These are phyloP conservation scores for Diutina scorzettiae DNA, from an alignment of 1,139 yeast genomes.

Conservation along the genomic window DNA sequence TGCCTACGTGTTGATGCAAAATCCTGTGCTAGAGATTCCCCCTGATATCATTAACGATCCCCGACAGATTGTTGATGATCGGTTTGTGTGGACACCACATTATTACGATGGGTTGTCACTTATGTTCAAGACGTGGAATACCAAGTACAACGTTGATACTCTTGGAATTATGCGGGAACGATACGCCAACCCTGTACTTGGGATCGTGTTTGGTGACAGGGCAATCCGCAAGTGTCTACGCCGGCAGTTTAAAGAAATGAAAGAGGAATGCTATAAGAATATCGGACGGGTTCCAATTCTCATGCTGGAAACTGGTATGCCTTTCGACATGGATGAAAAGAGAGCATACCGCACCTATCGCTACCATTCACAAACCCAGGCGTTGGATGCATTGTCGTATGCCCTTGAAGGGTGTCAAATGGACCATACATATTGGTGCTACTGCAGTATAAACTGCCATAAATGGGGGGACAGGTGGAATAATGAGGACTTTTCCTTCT, in stretches of 20 bases:
- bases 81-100: constrained; percentile 73
- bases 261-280: constrained; percentile 43
- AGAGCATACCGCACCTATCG: constrained; percentile 53
- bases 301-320: constrained; percentile 95
- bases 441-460: constrained; percentile 60
- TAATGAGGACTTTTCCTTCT: constrained; percentile 83
- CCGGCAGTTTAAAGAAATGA: constrained; percentile 54
- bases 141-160: constrained; percentile 72
- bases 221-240: constrained; percentile 63
- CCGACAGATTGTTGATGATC: constrained; percentile 41
- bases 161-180: constrained; percentile 77
- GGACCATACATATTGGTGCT: constrained; percentile 80
- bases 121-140: constrained; percentile 80
- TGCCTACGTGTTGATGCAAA: constrained; percentile 57
- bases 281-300: constrained; percentile 62
- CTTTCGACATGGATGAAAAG: constrained; percentile 83
- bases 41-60: constrained; percentile 49
- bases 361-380: constrained; percentile 62
- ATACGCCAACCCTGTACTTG: constrained; percentile 65
- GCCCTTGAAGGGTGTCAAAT: constrained; percentile 67
- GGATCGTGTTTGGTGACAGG: constrained; percentile 67
- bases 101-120: constrained; percentile 89
- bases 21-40: constrained; percentile 75
- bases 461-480: constrained; percentile 88
- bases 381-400: constrained; percentile 69